A percentile compares a stretch with the other conserved stretches of the same genome.
Evolutionary conservation across 2,329 filamentous ascomycete genomes (phyloP).

Genomic region (Escovopsis weberi): DNA sequence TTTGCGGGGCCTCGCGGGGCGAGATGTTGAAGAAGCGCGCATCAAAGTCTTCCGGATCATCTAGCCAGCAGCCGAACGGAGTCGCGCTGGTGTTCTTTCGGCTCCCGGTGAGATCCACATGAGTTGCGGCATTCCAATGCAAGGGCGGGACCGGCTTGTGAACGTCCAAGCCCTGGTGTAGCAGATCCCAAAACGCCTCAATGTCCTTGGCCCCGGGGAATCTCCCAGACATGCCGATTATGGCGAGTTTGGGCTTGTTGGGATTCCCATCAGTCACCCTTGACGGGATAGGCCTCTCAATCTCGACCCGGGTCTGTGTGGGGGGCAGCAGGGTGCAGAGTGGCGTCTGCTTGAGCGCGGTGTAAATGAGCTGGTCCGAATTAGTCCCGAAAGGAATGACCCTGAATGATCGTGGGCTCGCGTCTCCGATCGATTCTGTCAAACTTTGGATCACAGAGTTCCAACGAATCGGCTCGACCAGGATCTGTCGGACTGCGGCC

Average conservation of each 20-base stretch:
- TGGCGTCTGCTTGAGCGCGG: conserved; percentile 3
- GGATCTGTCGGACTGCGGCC: conserved; percentile 1
- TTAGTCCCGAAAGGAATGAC: conserved; percentile 2
- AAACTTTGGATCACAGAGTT: not conserved
- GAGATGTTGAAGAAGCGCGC: conserved; percentile 75
- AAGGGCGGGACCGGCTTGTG: conserved; percentile 48
- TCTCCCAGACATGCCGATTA: conserved; percentile 48
- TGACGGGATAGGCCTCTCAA: too few relatives aligned
- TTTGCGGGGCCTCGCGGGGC: conserved; percentile 59
- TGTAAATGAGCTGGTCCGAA: conserved; percentile 5
- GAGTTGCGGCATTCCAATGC: conserved; percentile 51
- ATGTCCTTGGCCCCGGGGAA: conserved; percentile 29
- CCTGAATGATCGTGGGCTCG: not conserved
- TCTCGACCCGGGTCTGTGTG: not conserved
- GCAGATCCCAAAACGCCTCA: conserved; percentile 40
- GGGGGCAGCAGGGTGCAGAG: conserved; percentile 22
- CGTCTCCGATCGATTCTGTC: not conserved
- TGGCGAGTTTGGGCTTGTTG: conserved; percentile 37
- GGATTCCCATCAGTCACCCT: not conserved
- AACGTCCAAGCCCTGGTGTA: conserved; percentile 35
- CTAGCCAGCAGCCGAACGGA: conserved; percentile 54
- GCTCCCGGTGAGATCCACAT: conserved; percentile 53
- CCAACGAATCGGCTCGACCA: conserved; percentile 4
- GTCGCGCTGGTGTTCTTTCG: conserved; percentile 54
- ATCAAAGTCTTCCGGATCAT: conserved; percentile 61